phyloP scores from a whole-genome alignment of 2,329 filamentous ascomycete genomes.

The Capronia epimyces region DNA sequence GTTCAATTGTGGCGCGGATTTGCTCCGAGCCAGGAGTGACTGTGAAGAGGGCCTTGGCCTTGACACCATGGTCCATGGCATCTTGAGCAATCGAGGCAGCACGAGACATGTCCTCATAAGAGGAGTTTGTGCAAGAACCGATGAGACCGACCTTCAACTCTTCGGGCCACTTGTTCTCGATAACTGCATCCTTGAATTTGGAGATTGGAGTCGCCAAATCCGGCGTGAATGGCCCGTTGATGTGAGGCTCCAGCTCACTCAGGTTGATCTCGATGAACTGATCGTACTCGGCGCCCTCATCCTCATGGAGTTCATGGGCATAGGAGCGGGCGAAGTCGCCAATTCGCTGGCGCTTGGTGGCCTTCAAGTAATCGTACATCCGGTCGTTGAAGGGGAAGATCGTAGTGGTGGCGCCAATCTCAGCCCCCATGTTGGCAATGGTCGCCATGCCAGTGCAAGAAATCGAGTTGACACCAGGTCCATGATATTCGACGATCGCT shows the following conservation, averaged over 20 bases:
- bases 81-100: conserved; percentile 87
- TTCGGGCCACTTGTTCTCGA: conserved; percentile 92
- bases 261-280: conserved; percentile 95
- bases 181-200: conserved; percentile 91
- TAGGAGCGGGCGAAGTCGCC: conserved; percentile 84
- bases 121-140: conserved; percentile 95
- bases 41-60: conserved; percentile 88
- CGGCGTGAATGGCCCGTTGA: conserved; percentile 98
- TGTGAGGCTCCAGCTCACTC: conserved; percentile 88
- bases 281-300: conserved; percentile 91
- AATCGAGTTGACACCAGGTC: conserved; percentile 67
- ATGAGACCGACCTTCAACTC: conserved; percentile 96
- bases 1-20: conserved; percentile 85
- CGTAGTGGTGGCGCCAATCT: conserved; percentile 70
- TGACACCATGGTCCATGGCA: conserved; percentile 84
- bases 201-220: conserved; percentile 97
- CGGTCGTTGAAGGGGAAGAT: conserved; percentile 97
- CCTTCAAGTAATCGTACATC: conserved; percentile 91
- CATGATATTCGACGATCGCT: conserved; percentile 58
- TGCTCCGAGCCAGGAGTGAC: conserved; percentile 97
- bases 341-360: conserved; percentile 85
- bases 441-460: conserved; percentile 85
- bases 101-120: conserved; percentile 85
- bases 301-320: conserved; percentile 76
- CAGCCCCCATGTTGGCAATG: conserved; percentile 52